Conservation (phyloP, 805 yeast species). For the Yarrowia deformans region DNA sequence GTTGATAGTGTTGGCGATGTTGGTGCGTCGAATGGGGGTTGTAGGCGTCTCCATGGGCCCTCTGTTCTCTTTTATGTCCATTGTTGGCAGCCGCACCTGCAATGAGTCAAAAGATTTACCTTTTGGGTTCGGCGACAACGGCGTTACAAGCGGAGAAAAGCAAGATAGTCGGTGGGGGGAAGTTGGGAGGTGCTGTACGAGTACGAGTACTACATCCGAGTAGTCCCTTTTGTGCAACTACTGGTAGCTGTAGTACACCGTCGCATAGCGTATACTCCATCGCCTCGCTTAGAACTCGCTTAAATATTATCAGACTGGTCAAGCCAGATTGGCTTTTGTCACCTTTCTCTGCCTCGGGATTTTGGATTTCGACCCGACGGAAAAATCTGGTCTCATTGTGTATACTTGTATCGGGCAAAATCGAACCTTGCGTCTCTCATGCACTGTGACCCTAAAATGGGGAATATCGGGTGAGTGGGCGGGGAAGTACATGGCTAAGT, state of each 20-base stretch:
- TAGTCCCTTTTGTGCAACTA: too few relatives aligned
- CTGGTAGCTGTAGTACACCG: too few relatives aligned
- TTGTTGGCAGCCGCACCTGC: conserved; percentile 25
- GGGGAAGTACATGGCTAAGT: neutral
- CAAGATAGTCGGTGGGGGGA: conserved; percentile 19
- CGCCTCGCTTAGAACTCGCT: neutral
- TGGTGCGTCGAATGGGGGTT: conserved; percentile 14
- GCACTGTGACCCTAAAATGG: neutral
- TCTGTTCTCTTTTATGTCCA: conserved; percentile 33
- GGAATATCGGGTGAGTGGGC: neutral
- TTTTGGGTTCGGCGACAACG: conserved; percentile 29
- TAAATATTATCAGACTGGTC: neutral
- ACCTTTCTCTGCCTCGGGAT: conserved; percentile 20
- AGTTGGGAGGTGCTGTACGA: neutral
- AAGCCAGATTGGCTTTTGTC: neutral
- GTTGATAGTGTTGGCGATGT: neutral
- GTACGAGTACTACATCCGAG: too few relatives aligned
- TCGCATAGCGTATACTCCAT: too few relatives aligned
- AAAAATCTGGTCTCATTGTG: conserved; percentile 8
- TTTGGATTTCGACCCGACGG: neutral
- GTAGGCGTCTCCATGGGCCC: neutral
- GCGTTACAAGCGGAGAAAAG: conserved; percentile 34
- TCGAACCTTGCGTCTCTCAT: conserved; percentile 11
- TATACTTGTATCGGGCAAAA: neutral
- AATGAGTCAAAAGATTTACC: conserved; percentile 37